Percentiles rank a stretch among this genome's conserved stretches.
phyloP scores from a whole-genome alignment of 371 early-diverging fungal genomes.

The Mortierella sp. region DNA sequence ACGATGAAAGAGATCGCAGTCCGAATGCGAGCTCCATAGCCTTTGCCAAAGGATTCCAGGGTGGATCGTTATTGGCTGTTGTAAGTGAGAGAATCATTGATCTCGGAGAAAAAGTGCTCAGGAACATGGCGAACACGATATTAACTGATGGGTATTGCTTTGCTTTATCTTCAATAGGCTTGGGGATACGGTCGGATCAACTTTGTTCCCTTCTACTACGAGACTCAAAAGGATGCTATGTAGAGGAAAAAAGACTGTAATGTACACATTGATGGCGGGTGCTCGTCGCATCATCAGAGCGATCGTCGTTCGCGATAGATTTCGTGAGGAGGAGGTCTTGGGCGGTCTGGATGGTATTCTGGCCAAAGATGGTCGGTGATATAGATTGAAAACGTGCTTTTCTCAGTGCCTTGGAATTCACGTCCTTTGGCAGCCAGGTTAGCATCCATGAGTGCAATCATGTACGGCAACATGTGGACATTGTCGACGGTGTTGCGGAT shows the following conservation, averaged over 20 bases:
- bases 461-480: slow-evolving; percentile 42
- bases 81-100: slow-evolving; percentile 13
- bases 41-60: slow-evolving; percentile 15
- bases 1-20: slow-evolving; percentile 8
- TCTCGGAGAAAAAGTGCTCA: no score
- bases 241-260: background rate
- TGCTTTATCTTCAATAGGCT: slow-evolving; percentile 22
- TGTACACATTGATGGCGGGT: no score
- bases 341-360: slow-evolving; percentile 28
- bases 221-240: slow-evolving; percentile 1
- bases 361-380: slow-evolving; percentile 67
- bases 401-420: slow-evolving; percentile 62
- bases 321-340: no score
- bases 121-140: no score
- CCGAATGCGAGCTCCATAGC: slow-evolving; percentile 36
- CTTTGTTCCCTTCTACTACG: slow-evolving; percentile 31
- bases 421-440: slow-evolving; percentile 66
- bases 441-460: slow-evolving; percentile 70
- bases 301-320: no score
- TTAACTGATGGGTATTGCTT: background rate
- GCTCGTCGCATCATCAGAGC: no score
- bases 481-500: slow-evolving; percentile 37
- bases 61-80: slow-evolving; percentile 27
- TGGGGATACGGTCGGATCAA: slow-evolving; percentile 46
- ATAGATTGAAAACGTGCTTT: slow-evolving; percentile 65